Evolutionary conservation across 768 basidiomycete genomes (phyloP), one percentile per base, ranked within the genome.

Genomic region (Tephrocybe rancida): DNA sequence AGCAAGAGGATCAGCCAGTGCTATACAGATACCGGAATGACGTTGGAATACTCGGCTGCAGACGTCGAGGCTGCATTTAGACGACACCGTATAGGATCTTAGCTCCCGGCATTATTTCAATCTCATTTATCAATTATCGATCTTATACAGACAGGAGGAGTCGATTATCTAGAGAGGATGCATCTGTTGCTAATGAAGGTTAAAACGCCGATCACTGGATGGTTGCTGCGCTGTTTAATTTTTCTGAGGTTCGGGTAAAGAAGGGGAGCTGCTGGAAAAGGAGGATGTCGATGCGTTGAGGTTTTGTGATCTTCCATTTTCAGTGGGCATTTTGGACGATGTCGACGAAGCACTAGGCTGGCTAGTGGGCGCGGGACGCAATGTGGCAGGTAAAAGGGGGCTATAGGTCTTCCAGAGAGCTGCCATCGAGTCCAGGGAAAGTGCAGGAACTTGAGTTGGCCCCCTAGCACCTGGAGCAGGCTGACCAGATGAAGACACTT

Each of bases 61-160:
- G 95, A 97, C 57, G 84, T 95, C 5, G 91, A 95, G 66, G 73
- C 75, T 8, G 83, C 87, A 0, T 97, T 95, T 71, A 86, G 81
- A 66, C 79, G 83, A 50, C 88, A 91, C 62, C 70, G 80, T n/a
- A 54, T 64, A 48, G 56, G 59, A 37, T 48, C 59, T 29, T 60
- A 50, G 60, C 52, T 44, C 41, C 35, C 35, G 4, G 35, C 35
- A 8, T 37, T 37, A 16, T 37, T 37, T 13, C n/a, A 9, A 37
- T 37, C 11, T 37, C 10, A 16, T 5, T 16, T 4, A 16, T 37
- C n/a, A 37, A 30, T 30, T 30, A 30, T 6, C 29, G 29, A n/a
- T n/a, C n/a, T n/a, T n/a, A n/a, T n/a, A n/a, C n/a, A n/a, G n/a
- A n/a, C n/a, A n/a, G n/a, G n/a, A n/a, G n/a, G n/a, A n/a, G n/a